phyloP scores from a whole-genome alignment of 2,329 filamentous ascomycete genomes.

The Nigrospora oryzae region DNA sequence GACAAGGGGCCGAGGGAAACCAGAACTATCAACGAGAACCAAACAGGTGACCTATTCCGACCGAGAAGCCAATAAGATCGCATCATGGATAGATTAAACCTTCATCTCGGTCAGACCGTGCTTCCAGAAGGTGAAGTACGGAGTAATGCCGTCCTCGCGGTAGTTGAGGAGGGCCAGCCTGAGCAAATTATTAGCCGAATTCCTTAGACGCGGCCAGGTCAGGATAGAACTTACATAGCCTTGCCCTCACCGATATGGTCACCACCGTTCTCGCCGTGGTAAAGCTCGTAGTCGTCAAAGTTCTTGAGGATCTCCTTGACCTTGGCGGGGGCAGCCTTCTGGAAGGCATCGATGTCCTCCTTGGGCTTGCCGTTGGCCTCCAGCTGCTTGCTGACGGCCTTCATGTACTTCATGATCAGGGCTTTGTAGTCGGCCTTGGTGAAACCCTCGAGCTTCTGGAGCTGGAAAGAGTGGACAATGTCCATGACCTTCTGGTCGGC shows the following conservation, averaged over 20 bases:
- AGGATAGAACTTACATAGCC: constrained; percentile 63
- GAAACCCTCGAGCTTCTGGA: constrained; percentile 62
- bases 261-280: constrained; percentile 62
- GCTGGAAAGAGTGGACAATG: constrained; percentile 85
- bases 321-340: constrained; percentile 63
- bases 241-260: constrained; percentile 68
- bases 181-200: constrained; percentile 3
- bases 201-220: not conserved
- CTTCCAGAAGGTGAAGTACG: constrained; percentile 90
- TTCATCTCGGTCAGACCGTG: constrained; percentile 83
- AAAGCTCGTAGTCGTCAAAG: constrained; percentile 96
- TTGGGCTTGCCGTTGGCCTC: constrained; percentile 52
- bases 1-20: too few species aligned
- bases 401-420: constrained; percentile 76
- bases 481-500: constrained; percentile 72
- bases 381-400: constrained; percentile 68
- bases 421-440: constrained; percentile 81
- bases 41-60: too few species aligned
- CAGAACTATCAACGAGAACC: too few species aligned
- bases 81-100: constrained; percentile 52
- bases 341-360: constrained; percentile 68
- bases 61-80: too few species aligned
- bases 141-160: constrained; percentile 90
- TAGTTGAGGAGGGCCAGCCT: constrained; percentile 93
- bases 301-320: constrained; percentile 74